Evolutionary conservation across 352 stramenopile species (phyloP).

Genomic region (Globisporangium cylindrosporum): DNA sequence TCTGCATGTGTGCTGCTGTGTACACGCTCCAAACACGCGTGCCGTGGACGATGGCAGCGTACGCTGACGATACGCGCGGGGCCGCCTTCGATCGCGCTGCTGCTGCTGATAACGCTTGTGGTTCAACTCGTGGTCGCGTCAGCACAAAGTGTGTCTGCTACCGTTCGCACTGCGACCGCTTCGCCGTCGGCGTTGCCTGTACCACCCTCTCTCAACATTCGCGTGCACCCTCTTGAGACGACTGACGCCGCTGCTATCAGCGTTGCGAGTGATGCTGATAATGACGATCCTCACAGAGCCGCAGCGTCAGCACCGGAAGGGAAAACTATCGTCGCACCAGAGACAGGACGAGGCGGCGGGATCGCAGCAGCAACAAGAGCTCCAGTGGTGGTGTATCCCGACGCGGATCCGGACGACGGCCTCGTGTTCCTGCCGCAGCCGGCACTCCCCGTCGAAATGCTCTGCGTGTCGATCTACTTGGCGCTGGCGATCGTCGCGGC

Average conservation of each 20-base stretch:
- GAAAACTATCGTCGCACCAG: not conserved
- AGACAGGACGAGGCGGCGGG: constrained; percentile 26
- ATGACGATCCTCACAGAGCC: not conserved
- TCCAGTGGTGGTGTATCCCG: not conserved
- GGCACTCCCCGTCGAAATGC: constrained; percentile 37
- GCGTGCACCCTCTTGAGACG: not conserved
- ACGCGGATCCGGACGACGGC: not conserved
- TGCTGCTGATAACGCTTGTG: not conserved
- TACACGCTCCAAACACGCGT: no score
- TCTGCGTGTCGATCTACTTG: constrained; percentile 66
- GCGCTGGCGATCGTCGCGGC: constrained; percentile 49
- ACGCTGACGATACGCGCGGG: not conserved
- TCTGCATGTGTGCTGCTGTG: not conserved
- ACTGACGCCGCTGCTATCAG: not conserved
- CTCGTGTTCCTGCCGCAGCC: constrained; percentile 63
- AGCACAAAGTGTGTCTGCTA: not conserved
- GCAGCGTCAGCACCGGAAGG: not conserved
- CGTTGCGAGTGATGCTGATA: not conserved
- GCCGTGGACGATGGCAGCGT: not conserved
- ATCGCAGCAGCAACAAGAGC: not conserved
- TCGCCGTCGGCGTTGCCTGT: not conserved
- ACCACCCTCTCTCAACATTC: not conserved
- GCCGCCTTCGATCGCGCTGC: not conserved
- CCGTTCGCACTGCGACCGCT: not conserved
- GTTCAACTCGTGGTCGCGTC: not conserved